Evolutionary conservation across 305 asterid species (phyloP), one percentile per base, ranked within the genome.

Genomic region (Stenogyne calaminthoides): DNA sequence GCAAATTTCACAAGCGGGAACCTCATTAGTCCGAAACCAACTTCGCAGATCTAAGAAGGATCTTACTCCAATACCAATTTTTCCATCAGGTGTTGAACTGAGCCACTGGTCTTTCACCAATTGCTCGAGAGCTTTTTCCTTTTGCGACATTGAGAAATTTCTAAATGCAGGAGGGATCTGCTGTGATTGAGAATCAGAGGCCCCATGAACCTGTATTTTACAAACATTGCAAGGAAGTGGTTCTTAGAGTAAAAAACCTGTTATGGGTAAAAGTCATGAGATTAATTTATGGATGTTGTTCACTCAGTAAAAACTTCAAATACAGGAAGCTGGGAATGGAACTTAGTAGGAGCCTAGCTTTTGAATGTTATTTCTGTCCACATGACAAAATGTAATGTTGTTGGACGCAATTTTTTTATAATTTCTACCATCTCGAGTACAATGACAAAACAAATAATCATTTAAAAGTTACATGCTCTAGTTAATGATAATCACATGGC

Each of bases 41-140:
- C 97, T 87, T 75, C 97, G 91, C 42, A 91, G 92, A 81, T 94
- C 99, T 65, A 94, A 88, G 79, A 94, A 91, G 61, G 99, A 88
- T 87, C 97, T 86, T 36, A 88, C 82, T 60, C 98, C 97, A 46
- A 94, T 84, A 70, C 98, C 97, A 77, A 94, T 76, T 73, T 80
- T 85, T 63, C 89, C 91, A 72, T 85, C 90, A 55, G 89, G 72
- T 65, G 76, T 65, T 11, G 83, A 77, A 81, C 88, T 87, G 55
- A 94, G 97, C 99, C 99, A 94, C 60, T 81, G 82, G 83, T 91
- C 99, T 74, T 75, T 83, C 27, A 84, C 80, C 74, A 94, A 75
- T 69, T 87, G 97, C 69, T 88, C 90, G 9, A 94, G 86, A 22
- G 96, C 79, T 75, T 83, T 90, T 73, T 94, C 96, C 90, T 94